Base-by-base conservation (phyloP, 345 rosid species). In the Camelina neglecta region DNA sequence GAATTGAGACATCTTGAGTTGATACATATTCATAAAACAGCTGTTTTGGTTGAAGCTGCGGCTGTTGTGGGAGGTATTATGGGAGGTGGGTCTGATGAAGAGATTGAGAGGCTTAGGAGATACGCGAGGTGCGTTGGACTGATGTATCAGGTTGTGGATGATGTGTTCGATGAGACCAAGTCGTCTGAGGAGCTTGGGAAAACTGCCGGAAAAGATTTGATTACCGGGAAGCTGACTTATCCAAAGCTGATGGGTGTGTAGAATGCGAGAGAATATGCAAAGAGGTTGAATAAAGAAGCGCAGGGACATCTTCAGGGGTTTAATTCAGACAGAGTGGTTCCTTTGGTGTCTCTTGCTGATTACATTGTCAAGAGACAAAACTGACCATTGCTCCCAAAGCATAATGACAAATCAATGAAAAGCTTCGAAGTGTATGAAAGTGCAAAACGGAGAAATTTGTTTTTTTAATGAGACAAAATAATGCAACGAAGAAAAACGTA, bases 251-350 rank as follows among this genome's bases (percentile, higher is more conserved):
- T 56, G 60, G 60, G 39, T 29, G 61, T 29, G 61, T 39, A 47
- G 26, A 45, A 48, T 3, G n/a, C 54, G 38, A 64, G 24, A 61
- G 55, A 45, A 2, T 45, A 47, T 45, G 15, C 55, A 64, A 21
- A 64, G 69, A 48, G 3, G 24, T 64, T 64, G 68, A 31, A 45
- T 24, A 45, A n/a, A 26, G 55, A 64, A 45, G 68, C 42, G 6
- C 42, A 33, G 7, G 24, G 26, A 64, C 39, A 64, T 9, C 54
- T 64, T 45, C 39, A 26, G 8, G 39, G 56, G 41, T 48, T 65
- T 65, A 55, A 29, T 29, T 10, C 26, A 29, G 56, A n/a, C 55
- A 65, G 5, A 24, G 23, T 65, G 8, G 55, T 5, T 29, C 42
- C 56, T 29, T 65, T 48, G 44, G 48, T 13, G 24, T 65, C 48